Evolutionary conservation across 805 yeast species (phyloP).

Genomic region (Pichia scutulata): DNA sequence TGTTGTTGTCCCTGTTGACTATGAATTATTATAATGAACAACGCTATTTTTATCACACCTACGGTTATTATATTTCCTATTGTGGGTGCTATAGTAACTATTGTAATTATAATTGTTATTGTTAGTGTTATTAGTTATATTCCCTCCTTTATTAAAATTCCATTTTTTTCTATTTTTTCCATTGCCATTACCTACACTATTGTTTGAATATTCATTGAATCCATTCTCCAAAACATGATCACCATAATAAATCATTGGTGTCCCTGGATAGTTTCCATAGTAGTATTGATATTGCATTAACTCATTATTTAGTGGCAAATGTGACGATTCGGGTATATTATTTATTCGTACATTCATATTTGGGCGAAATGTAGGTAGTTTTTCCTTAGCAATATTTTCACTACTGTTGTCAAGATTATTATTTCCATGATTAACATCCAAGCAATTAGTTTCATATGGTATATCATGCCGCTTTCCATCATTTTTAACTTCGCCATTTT

Average conservation of each 20-base stretch:
- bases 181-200: not conserved
- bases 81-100: not conserved
- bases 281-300: conserved; percentile 3
- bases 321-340: not conserved
- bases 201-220: not conserved
- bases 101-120: not conserved
- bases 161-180: not conserved
- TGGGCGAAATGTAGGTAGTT: not conserved
- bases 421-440: not conserved
- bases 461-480: not conserved
- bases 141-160: not conserved
- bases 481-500: not conserved
- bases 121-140: not conserved
- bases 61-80: not conserved
- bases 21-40: not conserved
- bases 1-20: not conserved
- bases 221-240: not conserved
- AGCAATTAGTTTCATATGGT: not conserved
- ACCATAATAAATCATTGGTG: conserved; percentile 1
- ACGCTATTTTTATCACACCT: not conserved
- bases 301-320: not conserved
- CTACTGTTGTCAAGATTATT: too few relatives aligned
- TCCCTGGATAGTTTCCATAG: not conserved
- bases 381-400: not conserved
- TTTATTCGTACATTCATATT: not conserved